phyloP scores from a whole-genome alignment of 139 green algal genomes.

The Choricystis sp. region DNA sequence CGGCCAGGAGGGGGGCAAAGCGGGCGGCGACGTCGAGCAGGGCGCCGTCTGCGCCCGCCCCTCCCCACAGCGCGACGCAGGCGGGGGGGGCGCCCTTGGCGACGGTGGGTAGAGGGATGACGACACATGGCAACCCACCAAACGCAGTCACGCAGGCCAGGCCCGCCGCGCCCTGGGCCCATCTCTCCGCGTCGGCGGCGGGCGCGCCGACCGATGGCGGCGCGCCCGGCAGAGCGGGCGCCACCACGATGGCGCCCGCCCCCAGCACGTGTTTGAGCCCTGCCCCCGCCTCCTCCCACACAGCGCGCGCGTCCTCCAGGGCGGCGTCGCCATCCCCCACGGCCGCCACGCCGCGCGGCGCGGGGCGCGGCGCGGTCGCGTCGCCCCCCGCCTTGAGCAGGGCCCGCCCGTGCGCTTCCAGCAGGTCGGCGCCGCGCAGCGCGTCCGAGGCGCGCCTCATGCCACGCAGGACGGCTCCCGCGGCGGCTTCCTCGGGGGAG shows the following conservation, averaged over 20 bases:
- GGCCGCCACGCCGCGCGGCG: background rate
- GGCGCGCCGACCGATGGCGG: too few relatives aligned
- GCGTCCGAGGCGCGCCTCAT: background rate
- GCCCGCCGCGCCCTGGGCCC: too few relatives aligned
- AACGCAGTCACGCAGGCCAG: background rate
- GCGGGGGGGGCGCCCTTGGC: too few relatives aligned
- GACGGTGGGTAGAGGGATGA: background rate
- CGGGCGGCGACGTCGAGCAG: background rate
- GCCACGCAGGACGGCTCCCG: background rate
- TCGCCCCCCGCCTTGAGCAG: too few relatives aligned
- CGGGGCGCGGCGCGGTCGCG: too few relatives aligned
- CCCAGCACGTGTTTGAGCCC: too few relatives aligned
- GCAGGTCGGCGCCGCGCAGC: background rate
- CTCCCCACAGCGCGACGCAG: background rate
- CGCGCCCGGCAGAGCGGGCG: background rate
- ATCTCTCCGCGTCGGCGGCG: background rate
- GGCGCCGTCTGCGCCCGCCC: too few relatives aligned
- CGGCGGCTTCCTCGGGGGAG: background rate
- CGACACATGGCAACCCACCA: background rate
- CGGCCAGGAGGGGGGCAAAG: background rate
- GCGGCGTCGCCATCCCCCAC: too few relatives aligned
- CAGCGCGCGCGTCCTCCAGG: too few relatives aligned
- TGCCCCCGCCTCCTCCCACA: too few relatives aligned
- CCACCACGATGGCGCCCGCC: background rate
- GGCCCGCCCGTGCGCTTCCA: too few relatives aligned